Evolutionary conservation across 2,329 filamentous ascomycete species (phyloP).

Genomic region (Alternaria consortialis): DNA sequence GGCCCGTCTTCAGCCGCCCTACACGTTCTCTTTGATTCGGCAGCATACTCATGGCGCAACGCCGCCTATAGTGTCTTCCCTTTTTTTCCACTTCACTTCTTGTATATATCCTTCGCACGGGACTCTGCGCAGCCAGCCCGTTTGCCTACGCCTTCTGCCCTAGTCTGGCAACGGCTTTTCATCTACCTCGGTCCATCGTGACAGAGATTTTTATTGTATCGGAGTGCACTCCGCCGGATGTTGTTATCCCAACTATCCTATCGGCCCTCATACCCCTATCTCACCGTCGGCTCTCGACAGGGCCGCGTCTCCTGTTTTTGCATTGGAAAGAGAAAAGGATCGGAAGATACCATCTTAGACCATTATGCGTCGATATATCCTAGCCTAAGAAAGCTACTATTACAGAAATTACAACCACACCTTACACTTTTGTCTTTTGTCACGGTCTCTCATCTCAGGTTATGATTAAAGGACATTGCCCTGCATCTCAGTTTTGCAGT

Average conservation of each 20-base stretch:
- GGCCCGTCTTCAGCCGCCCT: not conserved
- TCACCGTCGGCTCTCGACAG: not conserved
- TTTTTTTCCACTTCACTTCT: conserved; percentile 15
- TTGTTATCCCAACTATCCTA: not conserved
- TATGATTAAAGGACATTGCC: not conserved
- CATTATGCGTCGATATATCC: conserved; percentile 11
- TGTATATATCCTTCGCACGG: conserved; percentile 21
- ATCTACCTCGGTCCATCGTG: not conserved
- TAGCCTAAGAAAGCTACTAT: conserved; percentile 1
- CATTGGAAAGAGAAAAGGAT: conserved; percentile 5
- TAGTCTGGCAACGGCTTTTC: conserved; percentile 5
- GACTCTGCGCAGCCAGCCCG: not conserved
- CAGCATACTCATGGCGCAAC: conserved; percentile 9
- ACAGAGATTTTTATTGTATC: conserved; percentile 6
- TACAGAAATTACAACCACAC: not conserved
- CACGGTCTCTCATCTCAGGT: not conserved
- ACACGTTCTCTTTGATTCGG: not conserved
- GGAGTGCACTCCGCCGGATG: not conserved
- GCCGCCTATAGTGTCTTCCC: conserved; percentile 18
- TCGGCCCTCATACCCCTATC: conserved; percentile 1
- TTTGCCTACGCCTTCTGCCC: conserved; percentile 7
- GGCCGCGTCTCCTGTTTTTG: not conserved
- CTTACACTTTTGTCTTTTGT: not conserved
- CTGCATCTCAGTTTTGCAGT: not conserved
- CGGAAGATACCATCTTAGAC: conserved; percentile 20